Conservation (phyloP, 2,329 filamentous ascomycete species). For the Fusarium anthophilum region DNA sequence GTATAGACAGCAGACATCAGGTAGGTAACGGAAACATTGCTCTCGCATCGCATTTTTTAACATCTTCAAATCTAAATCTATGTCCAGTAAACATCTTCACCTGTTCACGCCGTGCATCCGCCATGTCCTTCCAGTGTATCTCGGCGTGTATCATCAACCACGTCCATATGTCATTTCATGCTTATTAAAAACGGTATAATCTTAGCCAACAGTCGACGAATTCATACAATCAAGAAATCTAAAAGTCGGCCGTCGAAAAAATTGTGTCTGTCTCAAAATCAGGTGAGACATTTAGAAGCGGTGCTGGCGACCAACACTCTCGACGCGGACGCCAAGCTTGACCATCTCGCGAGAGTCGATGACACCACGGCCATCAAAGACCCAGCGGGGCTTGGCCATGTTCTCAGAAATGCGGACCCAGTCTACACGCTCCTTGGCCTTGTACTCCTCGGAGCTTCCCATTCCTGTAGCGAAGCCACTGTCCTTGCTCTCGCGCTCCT, state of each 20-base stretch:
- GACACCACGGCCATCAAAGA: constrained; percentile 66
- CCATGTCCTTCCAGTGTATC: constrained; percentile 29
- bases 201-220: constrained; percentile 39
- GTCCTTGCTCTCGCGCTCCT: constrained; percentile 51
- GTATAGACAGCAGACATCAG: background rate
- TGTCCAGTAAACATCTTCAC: constrained; percentile 32
- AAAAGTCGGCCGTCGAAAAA: constrained; percentile 33
- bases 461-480: constrained; percentile 54
- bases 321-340: constrained; percentile 61
- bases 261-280: constrained; percentile 8
- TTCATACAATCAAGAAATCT: constrained; percentile 42
- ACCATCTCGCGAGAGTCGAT: constrained; percentile 59
- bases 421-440: constrained; percentile 59
- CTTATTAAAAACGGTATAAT: constrained; percentile 47
- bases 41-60: constrained; percentile 36
- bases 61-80: constrained; percentile 43
- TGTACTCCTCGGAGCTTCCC: constrained; percentile 56
- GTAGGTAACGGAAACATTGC: constrained; percentile 28
- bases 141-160: constrained; percentile 39
- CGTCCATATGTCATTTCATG: constrained; percentile 44
- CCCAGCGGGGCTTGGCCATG: constrained; percentile 64
- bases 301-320: constrained; percentile 62
- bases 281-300: constrained; percentile 46
- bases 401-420: constrained; percentile 60
- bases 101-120: constrained; percentile 29